Conservation (phyloP, 2,329 filamentous ascomycete species). For the Exserohilum turcica region DNA sequence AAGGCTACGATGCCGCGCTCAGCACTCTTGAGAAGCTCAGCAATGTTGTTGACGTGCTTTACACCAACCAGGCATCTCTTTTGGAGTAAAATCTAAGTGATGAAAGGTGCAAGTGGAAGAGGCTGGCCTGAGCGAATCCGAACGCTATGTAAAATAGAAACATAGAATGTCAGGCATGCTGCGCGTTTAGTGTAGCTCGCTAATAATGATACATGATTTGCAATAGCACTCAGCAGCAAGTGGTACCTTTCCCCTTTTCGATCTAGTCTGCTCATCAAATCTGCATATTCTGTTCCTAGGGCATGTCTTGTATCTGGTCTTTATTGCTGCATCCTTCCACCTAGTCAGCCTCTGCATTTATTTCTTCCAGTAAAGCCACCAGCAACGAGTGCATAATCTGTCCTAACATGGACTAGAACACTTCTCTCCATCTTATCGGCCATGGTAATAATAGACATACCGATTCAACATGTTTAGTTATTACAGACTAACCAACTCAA, state of each 20-base stretch:
- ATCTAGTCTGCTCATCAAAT: background rate
- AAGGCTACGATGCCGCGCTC: slow-evolving; percentile 91
- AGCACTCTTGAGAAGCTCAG: slow-evolving; percentile 96
- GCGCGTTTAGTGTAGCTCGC: slow-evolving; percentile 20
- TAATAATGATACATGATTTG: slow-evolving; percentile 23
- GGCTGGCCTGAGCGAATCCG: slow-evolving; percentile 4
- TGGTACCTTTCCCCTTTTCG: too few species aligned
- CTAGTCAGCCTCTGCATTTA: too few species aligned
- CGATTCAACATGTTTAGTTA: background rate
- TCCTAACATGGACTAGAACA: too few species aligned
- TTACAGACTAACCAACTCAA: too few species aligned
- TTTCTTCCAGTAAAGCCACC: too few species aligned
- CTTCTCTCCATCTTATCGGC: too few species aligned
- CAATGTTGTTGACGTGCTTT: slow-evolving; percentile 95
- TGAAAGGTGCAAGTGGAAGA: background rate
- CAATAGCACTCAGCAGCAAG: background rate
- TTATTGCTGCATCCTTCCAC: too few species aligned
- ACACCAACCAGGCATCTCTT: slow-evolving; percentile 95
- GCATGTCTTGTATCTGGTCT: too few species aligned
- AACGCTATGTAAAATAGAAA: slow-evolving; percentile 40
- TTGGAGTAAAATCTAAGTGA: slow-evolving; percentile 68
- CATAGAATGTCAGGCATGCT: slow-evolving; percentile 32
- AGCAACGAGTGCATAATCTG: too few species aligned
- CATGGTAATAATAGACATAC: too few species aligned
- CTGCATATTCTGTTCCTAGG: background rate